Base-by-base conservation (phyloP, 1,284 basidiomycete species). In the Trichosporon inkin region DNA sequence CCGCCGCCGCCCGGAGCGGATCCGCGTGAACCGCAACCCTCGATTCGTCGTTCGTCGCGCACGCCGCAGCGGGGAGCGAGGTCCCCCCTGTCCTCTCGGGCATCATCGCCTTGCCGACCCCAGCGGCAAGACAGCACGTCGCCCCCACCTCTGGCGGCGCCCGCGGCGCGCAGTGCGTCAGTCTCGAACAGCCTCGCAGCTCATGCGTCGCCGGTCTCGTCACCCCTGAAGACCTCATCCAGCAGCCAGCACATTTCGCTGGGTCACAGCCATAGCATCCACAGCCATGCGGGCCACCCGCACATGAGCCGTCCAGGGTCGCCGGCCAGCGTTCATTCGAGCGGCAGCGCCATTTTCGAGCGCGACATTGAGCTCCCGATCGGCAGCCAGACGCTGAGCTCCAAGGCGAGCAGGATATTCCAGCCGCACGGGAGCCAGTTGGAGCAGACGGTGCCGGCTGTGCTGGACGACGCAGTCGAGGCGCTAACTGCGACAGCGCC, bases 391-490 rank as follows among this genome's bases (percentile, higher is more conserved):
- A 61, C 59, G 22, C 68, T 76, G 49, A 70, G 67, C 51, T 74
- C 76, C 67, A 77, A 76, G 65, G 53, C 70, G 7, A 70, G 67
- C 34, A 63, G 74, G 36, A 58, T 76, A 28, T 69, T 68, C 24
- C 71, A 73, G 51, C 65, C 74, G 3, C 75, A 77, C 56, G 75
- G 74, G 10, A 71, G 70, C 0, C 66, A 67, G 2, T 62, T 77
- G 22, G 75, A 77, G 58, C 71, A 74, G 37, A 71, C 71, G 3
- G 76, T 79, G 19, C 77, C 77, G 0, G 74, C 77, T 2, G 77
- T 77, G 0, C 61, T 79, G 51, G 75, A 78, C 54, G 76, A 78
- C 60, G 77, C 77, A 6, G 72, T 79, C 37, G 76, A 79, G 62
- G 77, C 77, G 2, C 65, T 79, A 36, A 68, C 70, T 0, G 67